These are phyloP conservation scores for Pseudopyricularia javanii DNA, from an alignment of 2,329 filamentous ascomycete genomes.

Conservation along the genomic window DNA sequence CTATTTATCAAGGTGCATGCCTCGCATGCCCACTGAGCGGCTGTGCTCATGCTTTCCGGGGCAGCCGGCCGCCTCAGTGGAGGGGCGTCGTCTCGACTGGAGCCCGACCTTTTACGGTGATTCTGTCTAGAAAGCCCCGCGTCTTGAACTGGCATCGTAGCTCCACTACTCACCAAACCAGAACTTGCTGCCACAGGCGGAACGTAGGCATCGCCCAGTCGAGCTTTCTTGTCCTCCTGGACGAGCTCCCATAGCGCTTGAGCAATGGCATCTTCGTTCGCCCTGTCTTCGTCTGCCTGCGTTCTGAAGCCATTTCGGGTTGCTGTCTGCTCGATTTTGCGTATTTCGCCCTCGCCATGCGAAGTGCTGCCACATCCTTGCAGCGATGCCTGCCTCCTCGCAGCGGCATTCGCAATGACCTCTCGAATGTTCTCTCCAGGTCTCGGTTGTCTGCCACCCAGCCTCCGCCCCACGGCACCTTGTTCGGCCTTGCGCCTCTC, in stretches of 20 bases:
- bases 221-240: slow-evolving; percentile 57
- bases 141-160: neutral
- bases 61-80: slow-evolving; percentile 8
- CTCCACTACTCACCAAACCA: slow-evolving; percentile 1
- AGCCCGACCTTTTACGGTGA: neutral
- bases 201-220: slow-evolving; percentile 43
- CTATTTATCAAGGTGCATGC: slow-evolving; percentile 35
- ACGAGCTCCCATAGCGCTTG: slow-evolving; percentile 78
- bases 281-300: slow-evolving; percentile 75
- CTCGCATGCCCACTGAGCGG: slow-evolving; percentile 34
- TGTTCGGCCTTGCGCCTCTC: slow-evolving; percentile 47
- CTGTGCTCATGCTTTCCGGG: neutral
- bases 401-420: slow-evolving; percentile 60
- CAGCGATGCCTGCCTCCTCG: slow-evolving; percentile 53
- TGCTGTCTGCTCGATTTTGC: slow-evolving; percentile 49
- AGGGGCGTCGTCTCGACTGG: neutral
- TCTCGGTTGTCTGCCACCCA: slow-evolving; percentile 49
- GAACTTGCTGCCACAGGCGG: slow-evolving; percentile 24
- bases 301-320: slow-evolving; percentile 67
- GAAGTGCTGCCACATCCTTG: slow-evolving; percentile 65
- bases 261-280: slow-evolving; percentile 77
- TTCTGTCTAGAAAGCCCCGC: neutral
- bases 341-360: slow-evolving; percentile 56
- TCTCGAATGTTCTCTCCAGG: slow-evolving; percentile 57
- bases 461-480: slow-evolving; percentile 53